A percentile compares a stretch with the other conserved stretches of the same genome.
These are phyloP conservation scores for Kondoa subrosea DNA, from an alignment of 768 basidiomycete species.

Conservation along the genomic window DNA sequence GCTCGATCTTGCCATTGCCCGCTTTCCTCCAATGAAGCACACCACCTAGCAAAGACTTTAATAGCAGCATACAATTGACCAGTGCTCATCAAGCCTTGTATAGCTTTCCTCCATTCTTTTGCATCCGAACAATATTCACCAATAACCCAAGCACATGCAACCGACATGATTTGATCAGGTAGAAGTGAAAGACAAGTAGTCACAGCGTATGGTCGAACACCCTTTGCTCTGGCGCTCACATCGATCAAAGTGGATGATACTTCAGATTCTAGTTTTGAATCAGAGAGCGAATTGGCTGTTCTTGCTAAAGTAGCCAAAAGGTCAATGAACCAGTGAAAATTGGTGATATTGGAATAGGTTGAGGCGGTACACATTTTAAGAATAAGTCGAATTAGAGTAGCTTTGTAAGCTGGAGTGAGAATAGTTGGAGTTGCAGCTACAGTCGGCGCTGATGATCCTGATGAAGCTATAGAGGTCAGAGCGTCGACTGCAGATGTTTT, in stretches of 20 bases:
- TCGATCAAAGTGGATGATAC: conserved; percentile 76
- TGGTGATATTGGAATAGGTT: conserved; percentile 68
- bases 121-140: conserved; percentile 57
- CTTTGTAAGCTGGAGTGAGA: conserved; percentile 64
- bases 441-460: conserved; percentile 17
- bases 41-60: conserved; percentile 11
- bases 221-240: conserved; percentile 62
- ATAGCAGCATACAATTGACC: not conserved
- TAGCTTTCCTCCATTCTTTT: not conserved
- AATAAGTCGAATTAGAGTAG: conserved; percentile 62
- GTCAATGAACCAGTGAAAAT: conserved; percentile 97
- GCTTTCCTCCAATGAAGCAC: not conserved
- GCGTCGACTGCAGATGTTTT: conserved; percentile 36
- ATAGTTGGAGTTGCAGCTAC: conserved; percentile 27
- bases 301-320: conserved; percentile 83
- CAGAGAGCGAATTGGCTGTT: conserved; percentile 39
- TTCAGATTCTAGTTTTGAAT: conserved; percentile 48
- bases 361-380: conserved; percentile 48
- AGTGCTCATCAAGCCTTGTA: not conserved
- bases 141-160: conserved; percentile 60
- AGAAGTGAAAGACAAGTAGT: conserved; percentile 66
- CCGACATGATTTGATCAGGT: conserved; percentile 53
- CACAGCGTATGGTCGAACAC: conserved; percentile 59
- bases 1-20: not conserved
- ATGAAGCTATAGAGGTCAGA: conserved; percentile 19